Percentiles rank a stretch among this genome's conserved stretches.
Conservation (phyloP, 345 rosid genomes). For the Zanthoxylum bungeanum region DNA sequence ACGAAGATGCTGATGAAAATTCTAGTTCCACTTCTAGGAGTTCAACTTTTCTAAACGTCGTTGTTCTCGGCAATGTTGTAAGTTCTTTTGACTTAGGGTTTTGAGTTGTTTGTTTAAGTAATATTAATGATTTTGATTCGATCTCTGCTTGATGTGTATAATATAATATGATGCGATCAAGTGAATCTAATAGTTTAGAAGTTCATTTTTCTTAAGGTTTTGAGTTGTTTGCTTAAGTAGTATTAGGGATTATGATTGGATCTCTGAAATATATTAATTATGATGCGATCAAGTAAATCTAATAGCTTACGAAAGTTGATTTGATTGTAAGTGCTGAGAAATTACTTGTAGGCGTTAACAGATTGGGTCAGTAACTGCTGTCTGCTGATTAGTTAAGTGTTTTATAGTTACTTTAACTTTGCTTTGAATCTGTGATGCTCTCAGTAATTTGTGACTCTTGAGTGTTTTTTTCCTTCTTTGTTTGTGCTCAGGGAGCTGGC, state of each 20-base stretch:
- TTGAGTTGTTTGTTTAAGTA: neutral
- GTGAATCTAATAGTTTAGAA: slow-evolving; percentile 9
- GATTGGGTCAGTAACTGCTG: neutral
- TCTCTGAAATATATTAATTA: neutral
- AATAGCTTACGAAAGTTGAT: neutral
- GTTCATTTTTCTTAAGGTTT: slow-evolving; percentile 27
- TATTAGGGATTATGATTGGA: neutral
- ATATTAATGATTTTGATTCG: too few relatives aligned
- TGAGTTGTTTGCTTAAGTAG: neutral
- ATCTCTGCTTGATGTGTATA: too few relatives aligned
- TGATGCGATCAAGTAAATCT: slow-evolving; percentile 2
- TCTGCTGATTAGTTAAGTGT: neutral
- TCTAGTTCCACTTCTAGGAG: slow-evolving; percentile 49
- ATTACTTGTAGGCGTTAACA: neutral
- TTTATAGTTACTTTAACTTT: neutral
- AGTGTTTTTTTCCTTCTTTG: neutral
- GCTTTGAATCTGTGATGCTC: neutral
- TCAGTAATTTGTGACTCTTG: neutral
- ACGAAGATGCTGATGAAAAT: slow-evolving; percentile 85
- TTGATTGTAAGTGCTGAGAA: neutral
- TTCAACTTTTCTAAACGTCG: slow-evolving; percentile 79
- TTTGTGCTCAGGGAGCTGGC: slow-evolving; percentile 67
- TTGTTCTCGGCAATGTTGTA: slow-evolving; percentile 90
- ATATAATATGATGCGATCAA: neutral
- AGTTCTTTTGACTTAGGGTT: slow-evolving; percentile 27